These are phyloP conservation scores for Akanthomyces dipterigenus DNA, from an alignment of 2,329 filamentous ascomycete species.

Conservation along the genomic window DNA sequence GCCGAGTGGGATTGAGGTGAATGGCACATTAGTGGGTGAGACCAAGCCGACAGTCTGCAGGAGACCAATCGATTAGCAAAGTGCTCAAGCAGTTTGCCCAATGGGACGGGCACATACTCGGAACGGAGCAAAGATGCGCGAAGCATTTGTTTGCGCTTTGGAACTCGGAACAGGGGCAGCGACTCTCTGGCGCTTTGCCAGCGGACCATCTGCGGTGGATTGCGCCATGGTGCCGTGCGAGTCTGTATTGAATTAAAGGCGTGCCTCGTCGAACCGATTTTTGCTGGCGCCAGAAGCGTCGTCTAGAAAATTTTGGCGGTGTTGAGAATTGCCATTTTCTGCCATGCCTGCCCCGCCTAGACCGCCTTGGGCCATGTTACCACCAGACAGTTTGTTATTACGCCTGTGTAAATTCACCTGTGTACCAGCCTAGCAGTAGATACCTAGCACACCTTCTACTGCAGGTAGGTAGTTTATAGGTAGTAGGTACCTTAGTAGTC, in stretches of 20 bases:
- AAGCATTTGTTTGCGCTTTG: slow-evolving; percentile 43
- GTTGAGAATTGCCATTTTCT: slow-evolving; percentile 19
- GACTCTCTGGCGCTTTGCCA: slow-evolving; percentile 72
- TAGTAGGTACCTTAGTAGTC: no score
- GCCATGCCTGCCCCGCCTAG: slow-evolving; percentile 15
- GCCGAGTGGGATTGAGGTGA: slow-evolving; percentile 80
- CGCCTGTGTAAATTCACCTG: no score
- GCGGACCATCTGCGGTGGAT: slow-evolving; percentile 52
- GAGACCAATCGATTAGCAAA: slow-evolving; percentile 3
- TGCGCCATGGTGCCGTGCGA: slow-evolving; percentile 42
- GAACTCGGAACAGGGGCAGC: slow-evolving; percentile 32
- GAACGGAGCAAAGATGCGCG: slow-evolving; percentile 88
- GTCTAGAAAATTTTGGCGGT: slow-evolving; percentile 26
- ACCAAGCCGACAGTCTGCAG: slow-evolving; percentile 82
- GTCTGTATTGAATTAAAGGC: slow-evolving; percentile 4
- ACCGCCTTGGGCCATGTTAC: slow-evolving; percentile 3
- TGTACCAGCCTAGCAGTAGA: no score
- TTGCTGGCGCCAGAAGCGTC: slow-evolving; percentile 17
- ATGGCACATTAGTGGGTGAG: slow-evolving; percentile 83
- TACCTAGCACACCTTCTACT: no score
- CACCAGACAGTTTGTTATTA: not conserved
- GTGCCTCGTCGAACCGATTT: slow-evolving; percentile 16
- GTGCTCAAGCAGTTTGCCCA: not conserved
- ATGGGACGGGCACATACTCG: slow-evolving; percentile 53
- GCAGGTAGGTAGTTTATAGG: no score